Base-by-base conservation (phyloP, 2,329 filamentous ascomycete species). In the Hymenoscyphus infarciens region DNA sequence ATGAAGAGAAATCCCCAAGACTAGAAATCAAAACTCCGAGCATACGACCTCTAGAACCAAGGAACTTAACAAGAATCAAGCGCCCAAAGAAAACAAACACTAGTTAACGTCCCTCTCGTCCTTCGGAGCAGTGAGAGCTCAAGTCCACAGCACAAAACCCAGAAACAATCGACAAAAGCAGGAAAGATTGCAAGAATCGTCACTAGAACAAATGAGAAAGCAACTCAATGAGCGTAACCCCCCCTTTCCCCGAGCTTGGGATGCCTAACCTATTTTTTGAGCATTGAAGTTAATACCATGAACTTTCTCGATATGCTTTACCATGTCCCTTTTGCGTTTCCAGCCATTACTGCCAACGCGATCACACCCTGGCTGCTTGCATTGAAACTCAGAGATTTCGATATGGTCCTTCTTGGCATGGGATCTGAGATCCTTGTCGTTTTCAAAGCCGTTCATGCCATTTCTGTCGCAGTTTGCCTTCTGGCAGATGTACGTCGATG, bases 381-480 rank as follows among this genome's bases (percentile, higher is more conserved):
- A 69, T 38, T 66, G 65, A 33, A 62, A 67, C 22, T 61, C 61
- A 15, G 64, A 63, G 13, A n/a, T n/a, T n/a, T n/a, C n/a, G n/a
- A 54, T 49, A 33, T 69, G 67, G 1, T 67, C 62, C 5, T 64
- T 63, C 45, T 67, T 69, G 6, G 64, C 25, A 35, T 69, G 67
- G 35, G 25, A n/a, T 10, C 58, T 29, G 15, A 68, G 13, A 2
- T 63, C 53, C 25, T 65, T 56, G 1, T 68, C 49, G 5, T 22
- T 57, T 19, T 62, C 42, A 31, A 67, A 67, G 7, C 39, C 61
- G 16, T 63, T 63, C 38, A 55, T 56, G 13, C 39, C 61, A 11
- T 54, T 25, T 52, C 57, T 56, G 13, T 65, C 60, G 19, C 63
- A 67, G 15, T 27, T 60, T 25, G 57, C 39, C 11, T 39, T 13